Base-by-base conservation (phyloP, 495 filamentous ascomycete genomes). In the Platismatia glauca region DNA sequence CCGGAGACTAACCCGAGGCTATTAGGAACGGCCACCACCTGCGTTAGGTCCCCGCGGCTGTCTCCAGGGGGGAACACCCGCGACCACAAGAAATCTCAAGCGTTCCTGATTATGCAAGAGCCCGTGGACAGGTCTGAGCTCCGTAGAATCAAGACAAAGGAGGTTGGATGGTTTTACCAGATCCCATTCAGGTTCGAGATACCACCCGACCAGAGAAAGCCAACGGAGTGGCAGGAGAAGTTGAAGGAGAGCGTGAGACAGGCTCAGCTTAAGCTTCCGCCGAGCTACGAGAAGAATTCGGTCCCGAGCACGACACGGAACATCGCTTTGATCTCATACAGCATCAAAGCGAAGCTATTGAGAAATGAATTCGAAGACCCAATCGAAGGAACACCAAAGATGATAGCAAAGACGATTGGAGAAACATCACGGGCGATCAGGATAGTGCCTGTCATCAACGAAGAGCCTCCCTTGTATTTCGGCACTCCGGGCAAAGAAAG, bases 311-410 rank as follows among this genome's bases (percentile, higher is more conserved):
- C 31, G 24, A 20, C 15, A 27, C 58, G 31, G 16, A 48, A 60
- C 39, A 33, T 60, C 8, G 58, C 29, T 22, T 41, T 20, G n/a
- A 60, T 60, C 58, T 48, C 29, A 20, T 60, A 50, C 43, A 24
- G 58, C 33, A 48, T 60, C 29, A 13, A 34, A 50, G 58, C 43
- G 18, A 37, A 27, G 38, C 58, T 50, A 5, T 35, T 44, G n/a
- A 27, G 22, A 33, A 2, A 60, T 20, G 58, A 8, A 1, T 2
- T 7, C 6, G n/a, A 1, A 50, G 15, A 27, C 4, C 24, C 46
- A 12, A 11, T 59, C 3, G 58, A n/a, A 15, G 39, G 22, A 27
- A 18, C 43, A 44, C 27, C 39, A 6, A 4, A 31, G 6, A 9
- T n/a, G 41, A 22, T 50, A 44, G n/a, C n/a, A n/a, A n/a, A n/a